phyloP scores from a whole-genome alignment of 257 asterid species.

The Solanum habrochaites region DNA sequence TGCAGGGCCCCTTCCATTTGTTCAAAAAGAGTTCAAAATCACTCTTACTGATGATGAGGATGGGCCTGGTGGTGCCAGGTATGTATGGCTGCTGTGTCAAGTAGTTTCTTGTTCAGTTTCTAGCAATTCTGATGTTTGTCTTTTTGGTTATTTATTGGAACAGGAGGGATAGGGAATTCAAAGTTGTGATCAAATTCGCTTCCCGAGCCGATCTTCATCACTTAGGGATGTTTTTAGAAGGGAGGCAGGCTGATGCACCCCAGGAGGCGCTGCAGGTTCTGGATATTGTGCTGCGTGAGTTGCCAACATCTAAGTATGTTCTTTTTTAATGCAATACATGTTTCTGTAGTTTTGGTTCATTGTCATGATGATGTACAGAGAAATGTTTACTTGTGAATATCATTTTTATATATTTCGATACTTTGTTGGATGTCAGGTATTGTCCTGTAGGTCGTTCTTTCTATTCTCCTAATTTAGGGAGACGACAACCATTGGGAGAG shows the following conservation, averaged over 20 bases:
- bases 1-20: constrained; percentile 88
- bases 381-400: background rate
- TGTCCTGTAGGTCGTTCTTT: constrained; percentile 80
- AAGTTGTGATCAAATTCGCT: constrained; percentile 72
- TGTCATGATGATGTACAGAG: background rate
- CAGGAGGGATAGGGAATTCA: constrained; percentile 86
- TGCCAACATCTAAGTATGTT: constrained; percentile 58
- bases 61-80: constrained; percentile 57
- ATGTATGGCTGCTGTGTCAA: background rate
- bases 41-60: constrained; percentile 75
- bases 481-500: constrained; percentile 81
- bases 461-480: constrained; percentile 70
- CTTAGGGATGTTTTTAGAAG: constrained; percentile 79
- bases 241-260: constrained; percentile 91
- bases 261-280: constrained; percentile 93
- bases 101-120: background rate
- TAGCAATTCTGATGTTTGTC: background rate
- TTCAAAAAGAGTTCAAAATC: constrained; percentile 53
- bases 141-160: background rate
- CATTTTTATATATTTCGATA: background rate
- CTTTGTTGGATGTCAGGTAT: constrained; percentile 24
- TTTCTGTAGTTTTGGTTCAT: background rate
- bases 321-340: background rate
- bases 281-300: constrained; percentile 90
- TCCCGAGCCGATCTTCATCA: constrained; percentile 95